phyloP scores from a whole-genome alignment of 1,284 basidiomycete species.

The Tilletia horrida region DNA sequence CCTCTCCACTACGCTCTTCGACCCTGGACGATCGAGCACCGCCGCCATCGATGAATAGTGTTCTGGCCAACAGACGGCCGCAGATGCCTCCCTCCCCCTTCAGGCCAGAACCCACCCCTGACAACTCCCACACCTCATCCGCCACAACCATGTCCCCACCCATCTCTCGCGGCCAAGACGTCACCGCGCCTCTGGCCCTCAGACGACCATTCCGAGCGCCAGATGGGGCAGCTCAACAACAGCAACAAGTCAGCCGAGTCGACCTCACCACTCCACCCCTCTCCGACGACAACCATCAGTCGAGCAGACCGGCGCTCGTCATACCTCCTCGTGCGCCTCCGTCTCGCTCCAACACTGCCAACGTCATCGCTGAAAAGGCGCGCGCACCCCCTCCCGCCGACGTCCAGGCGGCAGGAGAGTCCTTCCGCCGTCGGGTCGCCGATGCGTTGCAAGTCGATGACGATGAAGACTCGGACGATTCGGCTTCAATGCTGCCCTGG shows the following conservation, averaged over 20 bases:
- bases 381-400: constrained; percentile 7
- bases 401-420: not conserved
- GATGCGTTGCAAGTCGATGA: constrained; percentile 18
- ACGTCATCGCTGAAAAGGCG: constrained; percentile 1
- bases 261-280: constrained; percentile 44
- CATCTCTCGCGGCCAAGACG: too few species aligned
- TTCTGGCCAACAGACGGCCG: not conserved
- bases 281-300: constrained; percentile 41
- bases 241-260: constrained; percentile 22
- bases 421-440: not conserved
- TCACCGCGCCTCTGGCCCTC: too few species aligned
- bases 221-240: not conserved
- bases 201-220: not conserved
- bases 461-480: constrained; percentile 45
- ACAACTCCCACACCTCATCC: too few species aligned
- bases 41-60: not conserved
- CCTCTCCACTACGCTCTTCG: not conserved
- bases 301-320: too few species aligned
- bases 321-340: not conserved
- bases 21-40: not conserved
- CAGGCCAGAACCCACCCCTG: not conserved
- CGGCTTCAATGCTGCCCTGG: constrained; percentile 45
- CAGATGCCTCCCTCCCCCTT: not conserved
- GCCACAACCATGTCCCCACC: too few species aligned
- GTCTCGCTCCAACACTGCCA: not conserved